Evolutionary conservation across 2,329 filamentous ascomycete genomes (phyloP).

Genomic region (Venturia carpophila): DNA sequence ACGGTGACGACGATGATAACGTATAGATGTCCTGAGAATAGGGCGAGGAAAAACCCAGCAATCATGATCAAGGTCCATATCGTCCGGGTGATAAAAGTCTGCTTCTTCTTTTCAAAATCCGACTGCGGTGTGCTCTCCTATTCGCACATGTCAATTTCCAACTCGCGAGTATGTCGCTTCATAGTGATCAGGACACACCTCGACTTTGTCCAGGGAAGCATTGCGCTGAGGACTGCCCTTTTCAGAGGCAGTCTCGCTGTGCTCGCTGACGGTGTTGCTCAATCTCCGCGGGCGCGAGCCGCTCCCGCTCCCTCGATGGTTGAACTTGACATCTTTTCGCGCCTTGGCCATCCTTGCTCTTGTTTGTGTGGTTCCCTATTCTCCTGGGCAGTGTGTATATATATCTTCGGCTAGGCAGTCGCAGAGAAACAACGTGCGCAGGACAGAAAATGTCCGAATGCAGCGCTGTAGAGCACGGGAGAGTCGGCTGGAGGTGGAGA

Average conservation of each 20-base stretch:
- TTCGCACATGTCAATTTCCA: not conserved
- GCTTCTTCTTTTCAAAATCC: constrained; percentile 98
- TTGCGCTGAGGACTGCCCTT: constrained; percentile 45
- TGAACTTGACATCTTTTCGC: constrained; percentile 54
- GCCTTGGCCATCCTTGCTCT: constrained; percentile 41
- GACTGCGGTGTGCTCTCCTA: constrained; percentile 38
- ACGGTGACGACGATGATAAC: constrained; percentile 88
- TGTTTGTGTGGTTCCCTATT: not conserved
- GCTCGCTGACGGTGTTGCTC: constrained; percentile 64
- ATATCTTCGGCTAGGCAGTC: not conserved
- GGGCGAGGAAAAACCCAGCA: constrained; percentile 76
- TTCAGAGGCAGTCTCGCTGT: constrained; percentile 52
- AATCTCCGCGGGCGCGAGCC: constrained; percentile 49
- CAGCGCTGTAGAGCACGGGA: not conserved
- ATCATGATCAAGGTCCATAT: constrained; percentile 99
- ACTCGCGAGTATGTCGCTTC: not conserved
- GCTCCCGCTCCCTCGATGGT: constrained; percentile 45
- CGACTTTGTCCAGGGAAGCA: constrained; percentile 24
- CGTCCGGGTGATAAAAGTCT: constrained; percentile 91
- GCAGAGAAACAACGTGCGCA: not conserved
- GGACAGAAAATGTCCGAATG: not conserved
- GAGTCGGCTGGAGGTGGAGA: not conserved
- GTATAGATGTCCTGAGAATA: constrained; percentile 97
- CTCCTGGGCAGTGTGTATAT: not conserved
- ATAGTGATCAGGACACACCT: constrained; percentile 12